Conservation (phyloP, 2,329 filamentous ascomycete species). For the Diaporthe sp. region DNA sequence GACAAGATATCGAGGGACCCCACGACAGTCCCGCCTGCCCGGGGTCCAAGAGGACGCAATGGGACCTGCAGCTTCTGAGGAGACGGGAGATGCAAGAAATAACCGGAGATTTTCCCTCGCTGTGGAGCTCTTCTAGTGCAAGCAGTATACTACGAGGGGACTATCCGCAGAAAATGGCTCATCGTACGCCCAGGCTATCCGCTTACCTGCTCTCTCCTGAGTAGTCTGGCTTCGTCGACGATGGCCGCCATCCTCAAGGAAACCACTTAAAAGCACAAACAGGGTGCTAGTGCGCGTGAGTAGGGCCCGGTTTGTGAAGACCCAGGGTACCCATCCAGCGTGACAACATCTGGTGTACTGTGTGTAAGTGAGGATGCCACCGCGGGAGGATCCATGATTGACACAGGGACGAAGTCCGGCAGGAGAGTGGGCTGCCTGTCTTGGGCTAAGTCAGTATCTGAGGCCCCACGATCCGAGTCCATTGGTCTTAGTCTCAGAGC, state of each 20-base stretch:
- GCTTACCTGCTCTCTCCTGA: not conserved
- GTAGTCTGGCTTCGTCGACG: not conserved
- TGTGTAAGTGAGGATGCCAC: not conserved
- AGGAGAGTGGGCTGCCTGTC: slow-evolving; percentile 4
- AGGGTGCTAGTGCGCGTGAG: not conserved
- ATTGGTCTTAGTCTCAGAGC: not conserved
- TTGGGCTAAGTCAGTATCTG: slow-evolving; percentile 8
- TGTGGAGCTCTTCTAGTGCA: not conserved
- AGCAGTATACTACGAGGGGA: not conserved
- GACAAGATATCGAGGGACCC: slow-evolving; percentile 1
- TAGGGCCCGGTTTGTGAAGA: not conserved
- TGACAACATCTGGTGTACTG: not conserved
- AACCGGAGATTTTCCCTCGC: not conserved
- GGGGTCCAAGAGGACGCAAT: too few relatives aligned
- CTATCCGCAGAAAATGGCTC: not conserved
- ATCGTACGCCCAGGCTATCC: not conserved
- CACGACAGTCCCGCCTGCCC: slow-evolving; percentile 23
- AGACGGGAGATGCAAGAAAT: not conserved
- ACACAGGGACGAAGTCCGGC: slow-evolving; percentile 4
- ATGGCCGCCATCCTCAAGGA: not conserved
- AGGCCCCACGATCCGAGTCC: slow-evolving; percentile 1
- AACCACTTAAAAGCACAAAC: not conserved
- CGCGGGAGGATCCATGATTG: slow-evolving; percentile 26
- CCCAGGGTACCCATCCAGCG: not conserved
- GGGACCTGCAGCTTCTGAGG: slow-evolving; percentile 2